Conservation (phyloP, 1,139 yeast genomes). For the Barnettozyma hawaiiensis region DNA sequence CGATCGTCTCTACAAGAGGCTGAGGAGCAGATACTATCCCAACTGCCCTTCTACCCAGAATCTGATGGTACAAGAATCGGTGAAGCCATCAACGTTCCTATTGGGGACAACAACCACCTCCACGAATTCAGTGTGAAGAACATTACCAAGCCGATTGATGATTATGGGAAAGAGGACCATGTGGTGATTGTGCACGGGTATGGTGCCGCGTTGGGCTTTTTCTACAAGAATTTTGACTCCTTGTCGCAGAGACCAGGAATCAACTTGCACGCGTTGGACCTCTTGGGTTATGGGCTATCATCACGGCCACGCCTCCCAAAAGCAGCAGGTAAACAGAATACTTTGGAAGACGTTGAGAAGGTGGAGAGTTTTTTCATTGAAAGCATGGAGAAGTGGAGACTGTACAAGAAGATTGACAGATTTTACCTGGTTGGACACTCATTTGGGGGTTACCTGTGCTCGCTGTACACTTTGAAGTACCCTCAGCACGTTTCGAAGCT, state of each 20-base stretch:
- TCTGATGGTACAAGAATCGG: conserved; percentile 47
- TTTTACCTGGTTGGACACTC: conserved; percentile 88
- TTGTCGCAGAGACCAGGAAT: conserved; percentile 40
- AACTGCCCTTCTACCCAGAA: conserved; percentile 55
- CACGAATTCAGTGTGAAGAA: conserved; percentile 47
- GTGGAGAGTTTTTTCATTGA: conserved; percentile 74
- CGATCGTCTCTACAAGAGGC: conserved; percentile 34
- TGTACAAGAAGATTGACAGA: conserved; percentile 45
- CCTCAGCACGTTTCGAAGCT: conserved; percentile 62
- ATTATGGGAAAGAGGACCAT: conserved; percentile 27
- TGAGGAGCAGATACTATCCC: conserved; percentile 41
- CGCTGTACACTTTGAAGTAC: conserved; percentile 72
- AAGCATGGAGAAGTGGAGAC: conserved; percentile 80
- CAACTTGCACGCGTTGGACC: conserved; percentile 71
- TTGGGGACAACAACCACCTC: conserved; percentile 43
- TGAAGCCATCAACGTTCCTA: conserved; percentile 42
- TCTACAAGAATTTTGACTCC: conserved; percentile 67
- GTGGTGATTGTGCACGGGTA: conserved; percentile 82
- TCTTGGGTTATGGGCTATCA: conserved; percentile 82
- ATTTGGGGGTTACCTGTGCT: conserved; percentile 84
- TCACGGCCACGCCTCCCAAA: conserved; percentile 26
- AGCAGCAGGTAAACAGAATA: conserved; percentile 32
- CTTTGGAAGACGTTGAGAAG: conserved; percentile 29
- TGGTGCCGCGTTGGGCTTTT: conserved; percentile 88
- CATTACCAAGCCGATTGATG: conserved; percentile 8